These are phyloP conservation scores for Entamoeba invadens DNA, from an alignment of 208 protist genomes.

Conservation along the genomic window DNA sequence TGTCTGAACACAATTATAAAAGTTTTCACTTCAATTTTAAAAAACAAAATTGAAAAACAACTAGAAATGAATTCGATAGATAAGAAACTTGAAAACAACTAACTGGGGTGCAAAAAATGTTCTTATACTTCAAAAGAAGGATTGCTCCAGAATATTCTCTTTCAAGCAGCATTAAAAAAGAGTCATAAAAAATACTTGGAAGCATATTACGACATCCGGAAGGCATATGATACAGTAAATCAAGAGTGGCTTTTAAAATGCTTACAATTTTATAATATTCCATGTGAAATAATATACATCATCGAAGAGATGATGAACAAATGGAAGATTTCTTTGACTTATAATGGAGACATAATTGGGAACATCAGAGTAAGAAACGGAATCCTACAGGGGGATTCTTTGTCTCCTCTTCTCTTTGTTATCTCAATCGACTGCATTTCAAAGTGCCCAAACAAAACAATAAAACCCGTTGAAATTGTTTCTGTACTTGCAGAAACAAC, in stretches of 20 bases:
- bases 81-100: too few relatives aligned
- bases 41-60: not conserved
- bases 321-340: not conserved
- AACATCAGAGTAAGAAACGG: not conserved
- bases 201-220: not conserved
- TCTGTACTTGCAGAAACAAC: too few relatives aligned
- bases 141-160: too few relatives aligned
- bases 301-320: not conserved
- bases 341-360: not conserved
- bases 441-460: not conserved
- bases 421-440: not conserved
- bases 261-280: not conserved
- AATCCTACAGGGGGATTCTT: not conserved
- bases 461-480: not conserved
- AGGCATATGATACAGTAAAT: not conserved
- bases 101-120: too few relatives aligned
- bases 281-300: not conserved
- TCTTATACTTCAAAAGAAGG: too few relatives aligned
- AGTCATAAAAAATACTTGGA: not conserved
- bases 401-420: not conserved
- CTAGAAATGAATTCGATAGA: not conserved
- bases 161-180: not conserved
- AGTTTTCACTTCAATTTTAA: not conserved
- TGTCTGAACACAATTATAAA: not conserved
- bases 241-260: not conserved